phyloP scores from a whole-genome alignment of 148 eudicot genomes.

The Drosera capensis region DNA sequence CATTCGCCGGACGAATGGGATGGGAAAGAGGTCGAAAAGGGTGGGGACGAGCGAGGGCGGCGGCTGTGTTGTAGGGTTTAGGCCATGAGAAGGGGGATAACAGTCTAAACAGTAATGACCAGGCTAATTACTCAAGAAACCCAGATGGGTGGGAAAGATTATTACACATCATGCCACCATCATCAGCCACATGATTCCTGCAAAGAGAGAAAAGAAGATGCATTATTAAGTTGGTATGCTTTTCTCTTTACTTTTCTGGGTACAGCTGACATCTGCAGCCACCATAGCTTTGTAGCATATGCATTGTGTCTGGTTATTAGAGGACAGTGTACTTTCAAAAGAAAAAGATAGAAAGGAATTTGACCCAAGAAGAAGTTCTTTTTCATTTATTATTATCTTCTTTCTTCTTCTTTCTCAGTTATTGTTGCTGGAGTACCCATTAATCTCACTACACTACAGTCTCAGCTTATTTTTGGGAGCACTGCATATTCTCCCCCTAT shows the following conservation, averaged over 20 bases:
- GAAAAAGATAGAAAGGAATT: constrained; percentile 2
- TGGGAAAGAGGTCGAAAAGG: too few relatives aligned
- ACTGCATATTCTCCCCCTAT: constrained; percentile 34
- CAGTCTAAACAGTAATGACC: too few relatives aligned
- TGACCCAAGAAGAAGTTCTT: constrained; percentile 5
- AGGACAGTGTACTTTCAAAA: too few relatives aligned
- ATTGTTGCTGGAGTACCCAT: not conserved
- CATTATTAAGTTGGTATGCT: not conserved
- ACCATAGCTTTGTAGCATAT: constrained; percentile 6
- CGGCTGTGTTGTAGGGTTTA: too few relatives aligned
- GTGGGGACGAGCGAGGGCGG: too few relatives aligned
- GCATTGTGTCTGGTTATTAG: constrained; percentile 31
- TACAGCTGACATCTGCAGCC: constrained; percentile 11
- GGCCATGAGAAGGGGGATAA: too few relatives aligned
- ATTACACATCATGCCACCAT: too few relatives aligned
- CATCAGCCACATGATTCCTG: too few relatives aligned
- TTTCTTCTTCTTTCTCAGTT: not conserved
- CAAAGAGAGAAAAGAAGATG: not conserved
- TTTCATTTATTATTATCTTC: not conserved
- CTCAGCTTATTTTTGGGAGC: constrained; percentile 21
- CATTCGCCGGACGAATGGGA: too few relatives aligned
- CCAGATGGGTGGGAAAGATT: too few relatives aligned
- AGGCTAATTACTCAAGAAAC: too few relatives aligned
- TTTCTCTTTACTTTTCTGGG: too few relatives aligned
- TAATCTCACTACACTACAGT: constrained; percentile 4